Base-by-base conservation (phyloP, 371 early-diverging fungal species). In the Rhizomucor pusillus region DNA sequence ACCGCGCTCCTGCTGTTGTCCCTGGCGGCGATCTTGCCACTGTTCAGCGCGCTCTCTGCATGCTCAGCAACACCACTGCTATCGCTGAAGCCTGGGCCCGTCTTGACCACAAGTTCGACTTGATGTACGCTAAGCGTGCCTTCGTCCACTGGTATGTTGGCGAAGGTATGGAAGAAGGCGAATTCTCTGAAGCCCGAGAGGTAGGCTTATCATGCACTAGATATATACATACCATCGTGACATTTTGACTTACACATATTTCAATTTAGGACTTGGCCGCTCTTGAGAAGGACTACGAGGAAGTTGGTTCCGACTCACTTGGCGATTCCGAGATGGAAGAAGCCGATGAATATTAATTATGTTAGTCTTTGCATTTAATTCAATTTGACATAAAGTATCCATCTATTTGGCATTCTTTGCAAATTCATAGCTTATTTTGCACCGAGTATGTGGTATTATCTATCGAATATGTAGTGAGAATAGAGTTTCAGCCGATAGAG, bases 131-230 rank as follows among this genome's bases (percentile, higher is more conserved):
- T 71, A 95, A 95, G 85, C 90, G 96, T 74, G 98, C 98, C 55
- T 98, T 98, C 73, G 96, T 98, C 47, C 98, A 98, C 83, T 98
- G 98, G 98, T 98, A 95, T 80, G 97, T 96, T 55, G 95, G 97
- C 69, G 98, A 98, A 80, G 98, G 98, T 82, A 91, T 91, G 91
- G 91, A 93, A 63, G 93, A 93, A 78, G 78, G 92, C 62, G 93
- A 92, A 67, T 94, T 94, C 83, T 86, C 87, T 56, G 94, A 94
- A 73, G 94, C 94, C 40, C 70, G 75, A 64, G 75, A 99, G 81
- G 96, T 41, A 41, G 29, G 5, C 5, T 29, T n/a, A n/a, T n/a
- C n/a, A n/a, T n/a, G n/a, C n/a, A n/a, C n/a, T n/a, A n/a, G n/a
- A n/a, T n/a, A n/a, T n/a, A n/a, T n/a, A n/a, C n/a, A n/a, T n/a